These are phyloP conservation scores for Penicillium brevicompactum DNA, from an alignment of 2,329 filamentous ascomycete genomes.

Conservation along the genomic window DNA sequence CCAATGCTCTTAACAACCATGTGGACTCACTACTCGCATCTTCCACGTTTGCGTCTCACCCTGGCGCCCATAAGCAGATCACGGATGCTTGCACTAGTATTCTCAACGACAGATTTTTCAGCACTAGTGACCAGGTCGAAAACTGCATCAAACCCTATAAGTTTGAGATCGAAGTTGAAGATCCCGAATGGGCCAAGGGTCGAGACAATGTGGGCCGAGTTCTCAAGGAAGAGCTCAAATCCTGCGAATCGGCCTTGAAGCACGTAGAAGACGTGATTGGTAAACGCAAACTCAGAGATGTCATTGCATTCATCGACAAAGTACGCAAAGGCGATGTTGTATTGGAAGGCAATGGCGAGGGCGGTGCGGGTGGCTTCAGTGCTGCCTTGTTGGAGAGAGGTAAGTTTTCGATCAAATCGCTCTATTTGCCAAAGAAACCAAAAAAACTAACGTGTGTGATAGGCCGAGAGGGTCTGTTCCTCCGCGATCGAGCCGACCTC, in stretches of 20 bases:
- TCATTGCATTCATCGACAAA: conserved; percentile 87
- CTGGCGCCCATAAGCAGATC: conserved; percentile 91
- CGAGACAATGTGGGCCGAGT: conserved; percentile 79
- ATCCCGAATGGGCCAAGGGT: conserved; percentile 82
- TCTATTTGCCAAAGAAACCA: background rate
- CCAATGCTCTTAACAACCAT: conserved; percentile 80
- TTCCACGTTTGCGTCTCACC: conserved; percentile 86
- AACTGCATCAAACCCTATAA: conserved; percentile 99
- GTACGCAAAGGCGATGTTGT: conserved; percentile 82
- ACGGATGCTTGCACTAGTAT: conserved; percentile 87
- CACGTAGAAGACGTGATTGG: conserved; percentile 76
- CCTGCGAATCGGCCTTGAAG: conserved; percentile 78
- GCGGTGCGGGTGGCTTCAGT: conserved; percentile 91
- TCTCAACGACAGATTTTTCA: conserved; percentile 91
- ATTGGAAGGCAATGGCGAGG: conserved; percentile 78
- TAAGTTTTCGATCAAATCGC: conserved; percentile 44
- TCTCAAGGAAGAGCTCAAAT: conserved; percentile 82
- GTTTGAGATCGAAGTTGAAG: conserved; percentile 93
- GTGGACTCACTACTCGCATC: conserved; percentile 76
- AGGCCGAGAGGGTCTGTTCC: conserved; percentile 92
- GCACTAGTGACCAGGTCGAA: conserved; percentile 95
- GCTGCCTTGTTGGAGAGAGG: conserved; percentile 80
- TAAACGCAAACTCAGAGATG: conserved; percentile 81
- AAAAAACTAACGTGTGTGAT: conserved; percentile 1
- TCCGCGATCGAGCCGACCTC: conserved; percentile 86